phyloP scores from a whole-genome alignment of 2,329 filamentous ascomycete species.

The Escovopsis sp. region DNA sequence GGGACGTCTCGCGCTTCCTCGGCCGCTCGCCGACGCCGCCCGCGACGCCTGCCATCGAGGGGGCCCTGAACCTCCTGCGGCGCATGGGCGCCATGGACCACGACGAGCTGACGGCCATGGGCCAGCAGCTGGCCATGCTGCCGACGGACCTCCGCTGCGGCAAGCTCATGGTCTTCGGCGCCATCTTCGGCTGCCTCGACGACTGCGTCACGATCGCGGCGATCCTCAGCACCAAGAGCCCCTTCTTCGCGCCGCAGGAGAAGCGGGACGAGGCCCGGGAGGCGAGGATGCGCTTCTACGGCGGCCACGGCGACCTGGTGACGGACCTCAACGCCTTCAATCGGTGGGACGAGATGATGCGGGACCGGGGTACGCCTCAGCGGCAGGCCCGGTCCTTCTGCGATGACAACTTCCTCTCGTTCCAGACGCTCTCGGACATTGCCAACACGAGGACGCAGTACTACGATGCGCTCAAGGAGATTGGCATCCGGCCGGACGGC shows the following conservation, averaged over 20 bases:
- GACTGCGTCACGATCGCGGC: conserved; percentile 79
- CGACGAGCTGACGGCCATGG: conserved; percentile 76
- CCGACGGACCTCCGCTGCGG: conserved; percentile 85
- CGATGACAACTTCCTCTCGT: conserved; percentile 69
- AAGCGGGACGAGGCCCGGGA: conserved; percentile 71
- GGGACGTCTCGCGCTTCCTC: conserved; percentile 68
- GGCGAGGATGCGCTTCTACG: conserved; percentile 59
- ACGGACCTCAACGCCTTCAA: conserved; percentile 77
- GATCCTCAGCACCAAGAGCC: conserved; percentile 77
- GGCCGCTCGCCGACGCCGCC: conserved; percentile 81
- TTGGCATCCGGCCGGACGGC: conserved; percentile 50
- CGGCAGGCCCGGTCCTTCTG: conserved; percentile 64
- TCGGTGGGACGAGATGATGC: conserved; percentile 58
- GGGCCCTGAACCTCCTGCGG: conserved; percentile 62
- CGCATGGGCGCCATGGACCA: conserved; percentile 84
- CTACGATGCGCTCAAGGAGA: conserved; percentile 70
- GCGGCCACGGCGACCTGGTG: conserved; percentile 71
- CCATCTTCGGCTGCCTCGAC: conserved; percentile 84
- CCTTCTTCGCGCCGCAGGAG: conserved; percentile 73
- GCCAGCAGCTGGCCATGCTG: conserved; percentile 86
- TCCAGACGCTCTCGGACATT: conserved; percentile 76
- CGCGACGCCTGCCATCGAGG: conserved; percentile 69
- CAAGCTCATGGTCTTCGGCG: conserved; percentile 90
- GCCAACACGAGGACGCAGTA: conserved; percentile 76
- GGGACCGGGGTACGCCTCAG: conserved; percentile 37